Evolutionary conservation across 495 filamentous ascomycete species (phyloP), one percentile per base, ranked within the genome.

Genomic region (Neurospora sp.): DNA sequence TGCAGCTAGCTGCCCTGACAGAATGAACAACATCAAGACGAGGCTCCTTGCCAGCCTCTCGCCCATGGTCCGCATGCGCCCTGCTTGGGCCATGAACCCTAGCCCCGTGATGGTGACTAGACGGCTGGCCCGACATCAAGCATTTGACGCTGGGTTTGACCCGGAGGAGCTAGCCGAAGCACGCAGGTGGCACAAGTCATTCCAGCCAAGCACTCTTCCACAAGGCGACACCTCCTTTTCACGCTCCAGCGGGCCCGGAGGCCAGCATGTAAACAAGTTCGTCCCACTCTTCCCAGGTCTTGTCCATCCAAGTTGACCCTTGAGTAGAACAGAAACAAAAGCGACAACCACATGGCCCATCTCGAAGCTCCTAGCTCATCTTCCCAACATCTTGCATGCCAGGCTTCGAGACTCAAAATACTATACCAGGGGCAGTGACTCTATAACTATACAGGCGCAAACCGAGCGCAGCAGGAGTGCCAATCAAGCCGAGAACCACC

Each of bases 221-320:
- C 88, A 84, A 70, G 88, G 90, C 70, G 87, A 89, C 70, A 82
- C 95, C 31, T 88, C 85, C 8, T 98, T 91, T 79, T 93, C 92
- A 73, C 87, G 94, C 35, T 94, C 95, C n/a, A 93, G 93, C 71
- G 96, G 96, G 0, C 92, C 95, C 10, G 96, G 96, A 22, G 96
- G 96, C 7, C 96, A 99, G 78, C 95, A 98, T 83, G 93, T 96
- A 61, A 99, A 99, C 82, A 98, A 97, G 95, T 98, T 84, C 74
- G 89, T 85, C 17, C 8, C 17, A 31, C 41, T 71, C 10, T 68
- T 8, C 37, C 44, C 42, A 17, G 10, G 45, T 22, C 1, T 69
- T 20, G 9, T 3, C 17, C 35, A 14, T 38, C 69, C 5, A 39
- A 39, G 42, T 69, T 78, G 20, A 74, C 73, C 53, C 1, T 35